A percentile compares a stretch with the other conserved stretches of the same genome.
Conservation (phyloP, 2,329 filamentous ascomycete species). For the Dactylonectria macrodidyma region DNA sequence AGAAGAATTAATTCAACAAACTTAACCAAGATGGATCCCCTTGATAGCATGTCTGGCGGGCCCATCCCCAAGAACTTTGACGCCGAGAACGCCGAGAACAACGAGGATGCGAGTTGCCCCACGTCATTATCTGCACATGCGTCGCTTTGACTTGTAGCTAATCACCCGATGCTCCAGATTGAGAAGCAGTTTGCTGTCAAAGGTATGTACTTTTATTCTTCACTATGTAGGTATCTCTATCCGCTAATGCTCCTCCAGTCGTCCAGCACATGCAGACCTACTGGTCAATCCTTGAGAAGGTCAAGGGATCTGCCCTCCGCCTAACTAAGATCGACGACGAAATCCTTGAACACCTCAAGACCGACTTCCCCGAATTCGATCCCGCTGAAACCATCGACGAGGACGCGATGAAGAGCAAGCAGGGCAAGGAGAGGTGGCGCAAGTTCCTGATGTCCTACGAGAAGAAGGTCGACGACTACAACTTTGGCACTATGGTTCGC, state of each 20-base stretch:
- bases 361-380: slow-evolving; percentile 94
- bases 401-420: slow-evolving; percentile 97
- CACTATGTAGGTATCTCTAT: neutral
- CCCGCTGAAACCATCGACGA: slow-evolving; percentile 86
- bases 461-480: slow-evolving; percentile 96
- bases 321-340: slow-evolving; percentile 97
- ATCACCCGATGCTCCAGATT: slow-evolving; percentile 71
- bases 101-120: slow-evolving; percentile 66
- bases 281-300: slow-evolving; percentile 94
- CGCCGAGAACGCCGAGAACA: slow-evolving; percentile 68
- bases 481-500: slow-evolving; percentile 96
- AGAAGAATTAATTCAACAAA: neutral
- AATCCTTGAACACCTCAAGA: slow-evolving; percentile 89
- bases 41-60: slow-evolving; percentile 55
- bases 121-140: slow-evolving; percentile 6
- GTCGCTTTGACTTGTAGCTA: slow-evolving; percentile 10
- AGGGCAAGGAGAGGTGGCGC: slow-evolving; percentile 94
- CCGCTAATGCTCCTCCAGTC: slow-evolving; percentile 58
- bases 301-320: slow-evolving; percentile 88
- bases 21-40: slow-evolving; percentile 54
- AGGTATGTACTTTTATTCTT: slow-evolving; percentile 64
- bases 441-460: slow-evolving; percentile 95
- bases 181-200: slow-evolving; percentile 99
- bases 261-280: slow-evolving; percentile 98
- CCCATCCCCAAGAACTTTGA: slow-evolving; percentile 70